These are phyloP conservation scores for Ophiostoma novo-ulmi DNA, from an alignment of 2,329 filamentous ascomycete genomes.

Conservation along the genomic window DNA sequence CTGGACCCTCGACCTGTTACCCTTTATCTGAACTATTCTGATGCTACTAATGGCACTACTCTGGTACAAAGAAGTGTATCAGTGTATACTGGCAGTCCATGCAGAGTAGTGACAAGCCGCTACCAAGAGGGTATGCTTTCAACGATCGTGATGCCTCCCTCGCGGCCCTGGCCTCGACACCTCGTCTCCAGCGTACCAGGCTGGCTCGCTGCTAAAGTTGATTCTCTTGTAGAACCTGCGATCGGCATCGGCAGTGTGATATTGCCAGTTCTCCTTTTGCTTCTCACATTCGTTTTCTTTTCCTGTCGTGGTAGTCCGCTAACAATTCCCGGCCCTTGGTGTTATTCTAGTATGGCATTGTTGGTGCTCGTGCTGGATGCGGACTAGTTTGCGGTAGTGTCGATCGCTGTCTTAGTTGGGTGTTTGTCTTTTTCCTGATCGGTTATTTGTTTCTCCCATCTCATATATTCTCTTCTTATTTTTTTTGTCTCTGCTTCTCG, in stretches of 20 bases:
- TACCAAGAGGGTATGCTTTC: background rate
- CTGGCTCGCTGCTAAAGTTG: too few relatives aligned
- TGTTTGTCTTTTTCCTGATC: background rate
- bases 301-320: background rate
- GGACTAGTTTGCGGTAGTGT: background rate
- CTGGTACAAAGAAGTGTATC: background rate
- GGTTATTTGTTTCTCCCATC: background rate
- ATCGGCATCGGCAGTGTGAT: too few relatives aligned
- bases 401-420: background rate
- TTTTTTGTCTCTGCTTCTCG: background rate
- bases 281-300: background rate
- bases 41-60: background rate
- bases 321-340: background rate
- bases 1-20: background rate
- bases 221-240: too few relatives aligned
- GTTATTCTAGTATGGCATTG: background rate
- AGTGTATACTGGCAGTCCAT: background rate
- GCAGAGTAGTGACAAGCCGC: background rate
- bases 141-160: background rate
- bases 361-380: background rate
- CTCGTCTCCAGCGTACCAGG: too few relatives aligned
- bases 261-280: background rate
- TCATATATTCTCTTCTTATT: background rate
- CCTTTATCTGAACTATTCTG: too few relatives aligned
- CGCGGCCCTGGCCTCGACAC: too few relatives aligned